These are phyloP conservation scores for Antitrichia curtipendula DNA, from an alignment of 225 moss, liverwort and hornwort species.

Conservation along the genomic window DNA sequence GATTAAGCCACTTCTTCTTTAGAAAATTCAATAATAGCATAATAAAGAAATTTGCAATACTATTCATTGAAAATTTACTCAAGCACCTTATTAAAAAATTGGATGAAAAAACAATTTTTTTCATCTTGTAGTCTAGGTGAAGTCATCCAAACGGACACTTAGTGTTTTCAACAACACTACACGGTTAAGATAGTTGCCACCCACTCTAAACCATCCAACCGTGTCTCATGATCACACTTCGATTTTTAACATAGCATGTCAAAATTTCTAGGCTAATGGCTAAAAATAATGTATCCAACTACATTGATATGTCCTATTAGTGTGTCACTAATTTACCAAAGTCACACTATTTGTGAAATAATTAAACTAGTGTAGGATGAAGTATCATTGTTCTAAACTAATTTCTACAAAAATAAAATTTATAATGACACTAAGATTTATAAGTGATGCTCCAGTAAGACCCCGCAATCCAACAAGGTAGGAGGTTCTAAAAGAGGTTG, in stretches of 20 bases:
- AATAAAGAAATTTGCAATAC: no score
- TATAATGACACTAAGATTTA: neutral
- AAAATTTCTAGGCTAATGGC: neutral
- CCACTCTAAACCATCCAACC: accelerated
- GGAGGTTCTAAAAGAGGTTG: neutral
- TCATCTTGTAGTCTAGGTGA: neutral
- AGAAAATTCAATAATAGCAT: no score
- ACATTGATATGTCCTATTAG: no score
- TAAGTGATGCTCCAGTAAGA: neutral
- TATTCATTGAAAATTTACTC: no score
- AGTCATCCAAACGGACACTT: neutral
- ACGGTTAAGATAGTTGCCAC: neutral
- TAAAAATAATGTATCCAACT: neutral
- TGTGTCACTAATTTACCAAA: no score
- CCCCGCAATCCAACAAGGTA: no score
- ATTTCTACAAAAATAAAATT: neutral
- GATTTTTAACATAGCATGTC: accelerated
- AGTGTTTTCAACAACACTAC: accelerated
- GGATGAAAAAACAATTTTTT: no score
- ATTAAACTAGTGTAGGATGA: neutral
- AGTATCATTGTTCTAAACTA: neutral
- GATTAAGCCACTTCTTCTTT: no score
- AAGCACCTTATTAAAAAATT: no score
- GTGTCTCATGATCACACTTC: neutral
- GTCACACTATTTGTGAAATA: neutral